A percentile compares a stretch with the other conserved stretches of the same genome.
Evolutionary conservation across 2,329 filamentous ascomycete genomes (phyloP).

Genomic region (Daldinia eschscholtzii): DNA sequence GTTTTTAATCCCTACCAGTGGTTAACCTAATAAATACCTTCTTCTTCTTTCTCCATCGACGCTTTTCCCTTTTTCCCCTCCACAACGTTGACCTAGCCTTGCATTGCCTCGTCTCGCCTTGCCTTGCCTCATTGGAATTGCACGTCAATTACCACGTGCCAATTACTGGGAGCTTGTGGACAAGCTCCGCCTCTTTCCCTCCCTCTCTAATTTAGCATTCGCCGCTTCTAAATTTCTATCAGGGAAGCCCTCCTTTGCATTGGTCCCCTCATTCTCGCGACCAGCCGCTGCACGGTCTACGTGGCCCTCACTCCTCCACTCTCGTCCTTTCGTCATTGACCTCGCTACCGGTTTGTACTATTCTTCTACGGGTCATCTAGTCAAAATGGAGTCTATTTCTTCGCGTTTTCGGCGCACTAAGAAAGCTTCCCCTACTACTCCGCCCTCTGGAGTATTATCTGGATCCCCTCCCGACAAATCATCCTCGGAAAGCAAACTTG

Average conservation of each 20-base stretch:
- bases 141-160: constrained; percentile 31
- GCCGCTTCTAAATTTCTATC: not conserved
- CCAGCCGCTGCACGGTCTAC: constrained; percentile 7
- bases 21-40: not conserved
- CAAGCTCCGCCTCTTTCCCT: constrained; percentile 14
- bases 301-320: constrained; percentile 11
- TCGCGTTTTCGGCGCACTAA: constrained; percentile 50
- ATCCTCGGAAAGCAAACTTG: constrained; percentile 29
- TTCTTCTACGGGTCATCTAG: not conserved
- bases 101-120: constrained; percentile 13
- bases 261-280: constrained; percentile 6
- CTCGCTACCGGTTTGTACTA: not conserved
- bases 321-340: not conserved
- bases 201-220: constrained; percentile 1
- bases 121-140: constrained; percentile 18
- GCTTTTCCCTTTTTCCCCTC: too few species aligned
- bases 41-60: not conserved
- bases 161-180: constrained; percentile 27
- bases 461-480: constrained; percentile 41
- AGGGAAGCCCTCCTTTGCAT: constrained; percentile 10
- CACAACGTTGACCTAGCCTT: constrained; percentile 15
- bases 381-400: constrained; percentile 48
- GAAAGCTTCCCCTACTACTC: constrained; percentile 36
- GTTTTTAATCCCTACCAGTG: not conserved
- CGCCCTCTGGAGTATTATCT: constrained; percentile 21